phyloP scores from a whole-genome alignment of 2,329 filamentous ascomycete genomes.

The Penicillium crustosum region DNA sequence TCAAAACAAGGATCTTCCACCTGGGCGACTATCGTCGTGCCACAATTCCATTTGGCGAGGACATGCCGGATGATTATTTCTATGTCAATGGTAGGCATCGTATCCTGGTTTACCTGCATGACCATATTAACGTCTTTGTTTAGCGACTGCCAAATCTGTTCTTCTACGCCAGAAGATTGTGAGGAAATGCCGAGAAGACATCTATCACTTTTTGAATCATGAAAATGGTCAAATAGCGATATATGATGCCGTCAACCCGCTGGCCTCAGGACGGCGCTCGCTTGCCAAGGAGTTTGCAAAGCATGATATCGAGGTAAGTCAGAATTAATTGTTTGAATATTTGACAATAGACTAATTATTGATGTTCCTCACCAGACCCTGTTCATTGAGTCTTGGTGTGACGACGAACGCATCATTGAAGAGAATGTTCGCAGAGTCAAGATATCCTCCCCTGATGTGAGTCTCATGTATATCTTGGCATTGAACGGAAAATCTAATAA shows the following conservation, averaged over 20 bases:
- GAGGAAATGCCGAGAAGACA: conserved; percentile 95
- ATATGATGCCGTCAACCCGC: conserved; percentile 95
- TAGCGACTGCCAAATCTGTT: conserved; percentile 81
- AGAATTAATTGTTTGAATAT: background rate
- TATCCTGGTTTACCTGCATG: background rate
- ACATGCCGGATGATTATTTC: conserved; percentile 96
- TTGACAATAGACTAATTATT: background rate
- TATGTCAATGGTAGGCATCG: conserved; percentile 71
- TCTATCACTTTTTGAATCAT: conserved; percentile 92
- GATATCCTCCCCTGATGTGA: conserved; percentile 90
- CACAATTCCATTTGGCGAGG: conserved; percentile 76
- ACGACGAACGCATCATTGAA: conserved; percentile 87
- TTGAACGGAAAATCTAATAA: conserved; percentile 11
- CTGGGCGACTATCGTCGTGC: conserved; percentile 93
- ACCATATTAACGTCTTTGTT: conserved; percentile 19
- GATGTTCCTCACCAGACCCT: conserved; percentile 63
- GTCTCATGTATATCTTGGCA: conserved; percentile 31
- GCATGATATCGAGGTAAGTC: conserved; percentile 78
- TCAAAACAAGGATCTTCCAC: conserved; percentile 97
- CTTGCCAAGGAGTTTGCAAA: conserved; percentile 97
- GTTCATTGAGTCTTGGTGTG: conserved; percentile 94
- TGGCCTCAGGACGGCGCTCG: conserved; percentile 75
- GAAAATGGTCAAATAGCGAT: conserved; percentile 98
- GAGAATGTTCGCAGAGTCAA: conserved; percentile 98
- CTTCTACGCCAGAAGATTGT: conserved; percentile 94